These are phyloP conservation scores for Termitomyces sp. DNA, from an alignment of 768 basidiomycete genomes.

Conservation along the genomic window DNA sequence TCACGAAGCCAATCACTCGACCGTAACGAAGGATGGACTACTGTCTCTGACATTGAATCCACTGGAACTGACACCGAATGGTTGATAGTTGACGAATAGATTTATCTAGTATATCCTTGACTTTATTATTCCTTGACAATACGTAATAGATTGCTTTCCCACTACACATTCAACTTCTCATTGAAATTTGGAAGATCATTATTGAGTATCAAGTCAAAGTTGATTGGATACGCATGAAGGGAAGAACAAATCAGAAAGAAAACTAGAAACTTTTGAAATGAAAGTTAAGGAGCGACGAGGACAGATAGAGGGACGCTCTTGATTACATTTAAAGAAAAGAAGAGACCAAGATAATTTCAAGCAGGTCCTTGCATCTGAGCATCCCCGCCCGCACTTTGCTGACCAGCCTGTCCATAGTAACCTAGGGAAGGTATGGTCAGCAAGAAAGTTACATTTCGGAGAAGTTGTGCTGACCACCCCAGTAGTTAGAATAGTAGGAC, in stretches of 20 bases:
- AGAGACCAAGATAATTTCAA: slow-evolving; percentile 25
- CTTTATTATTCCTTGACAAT: slow-evolving; percentile 21
- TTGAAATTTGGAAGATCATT: not conserved
- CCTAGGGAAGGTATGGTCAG: slow-evolving; percentile 32
- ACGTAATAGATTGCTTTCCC: slow-evolving; percentile 5
- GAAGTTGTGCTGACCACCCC: slow-evolving; percentile 57
- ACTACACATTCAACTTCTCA: not conserved
- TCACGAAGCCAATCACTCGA: slow-evolving; percentile 38
- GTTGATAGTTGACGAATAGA: slow-evolving; percentile 58
- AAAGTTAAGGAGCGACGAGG: slow-evolving; percentile 17
- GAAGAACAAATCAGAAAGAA: slow-evolving; percentile 12
- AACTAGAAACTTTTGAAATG: slow-evolving; percentile 9
- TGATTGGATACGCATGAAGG: slow-evolving; percentile 17
- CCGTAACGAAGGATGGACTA: slow-evolving; percentile 66
- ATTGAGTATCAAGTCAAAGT: not conserved
- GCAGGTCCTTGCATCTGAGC: slow-evolving; percentile 46
- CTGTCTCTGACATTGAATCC: slow-evolving; percentile 62
- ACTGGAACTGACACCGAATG: slow-evolving; percentile 89
- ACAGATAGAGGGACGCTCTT: slow-evolving; percentile 7
- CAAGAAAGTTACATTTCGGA: slow-evolving; percentile 1
- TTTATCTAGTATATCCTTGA: slow-evolving; percentile 26
- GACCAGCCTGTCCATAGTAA: slow-evolving; percentile 71
- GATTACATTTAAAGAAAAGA: slow-evolving; percentile 20
- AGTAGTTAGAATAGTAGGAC: slow-evolving; percentile 77
- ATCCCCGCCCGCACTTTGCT: slow-evolving; percentile 54